Percentiles rank a stretch among this genome's conserved stretches.
Evolutionary conservation across 2,329 filamentous ascomycete species (phyloP).

Genomic region (Colletotrichum kahawae): DNA sequence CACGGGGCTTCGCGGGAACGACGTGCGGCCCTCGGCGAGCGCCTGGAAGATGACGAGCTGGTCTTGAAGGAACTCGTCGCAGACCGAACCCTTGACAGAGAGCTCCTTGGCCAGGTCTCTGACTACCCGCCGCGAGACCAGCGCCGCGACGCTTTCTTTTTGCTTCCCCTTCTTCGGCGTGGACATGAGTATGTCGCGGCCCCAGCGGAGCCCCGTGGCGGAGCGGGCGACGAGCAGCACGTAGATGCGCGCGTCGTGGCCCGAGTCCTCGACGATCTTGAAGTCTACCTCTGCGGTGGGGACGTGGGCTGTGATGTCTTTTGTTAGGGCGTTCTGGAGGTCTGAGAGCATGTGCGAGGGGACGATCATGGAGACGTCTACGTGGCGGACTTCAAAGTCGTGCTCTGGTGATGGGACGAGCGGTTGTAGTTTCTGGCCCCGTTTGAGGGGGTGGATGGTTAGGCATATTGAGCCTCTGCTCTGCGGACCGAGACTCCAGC

Average conservation of each 20-base stretch:
- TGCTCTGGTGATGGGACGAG: conserved; percentile 14
- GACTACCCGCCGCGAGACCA: conserved; percentile 51
- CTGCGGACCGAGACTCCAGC: conserved; percentile 55
- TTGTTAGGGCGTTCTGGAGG: conserved; percentile 44
- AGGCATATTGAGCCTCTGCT: conserved; percentile 50
- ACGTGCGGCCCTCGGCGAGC: conserved; percentile 57
- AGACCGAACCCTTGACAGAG: conserved; percentile 37
- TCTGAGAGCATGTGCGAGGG: conserved; percentile 47
- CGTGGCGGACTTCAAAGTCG: conserved; percentile 42
- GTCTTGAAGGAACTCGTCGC: conserved; percentile 65
- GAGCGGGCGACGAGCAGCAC: conserved; percentile 62
- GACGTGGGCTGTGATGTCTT: conserved; percentile 45
- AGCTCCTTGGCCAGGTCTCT: conserved; percentile 45
- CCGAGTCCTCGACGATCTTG: conserved; percentile 54
- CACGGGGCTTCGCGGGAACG: conserved; percentile 40
- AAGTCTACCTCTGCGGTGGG: conserved; percentile 50
- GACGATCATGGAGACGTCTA: conserved; percentile 58
- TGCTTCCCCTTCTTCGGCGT: conserved; percentile 43
- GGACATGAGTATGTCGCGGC: conserved; percentile 48
- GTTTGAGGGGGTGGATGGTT: conserved; percentile 36
- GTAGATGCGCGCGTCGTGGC: conserved; percentile 56
- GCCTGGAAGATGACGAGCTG: conserved; percentile 67
- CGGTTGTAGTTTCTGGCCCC: conserved; percentile 40
- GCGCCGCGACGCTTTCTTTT: conserved; percentile 35
- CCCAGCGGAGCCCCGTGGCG: conserved; percentile 46